These are phyloP conservation scores for Lentinula sp. DNA, from an alignment of 768 basidiomycete genomes.

Conservation along the genomic window DNA sequence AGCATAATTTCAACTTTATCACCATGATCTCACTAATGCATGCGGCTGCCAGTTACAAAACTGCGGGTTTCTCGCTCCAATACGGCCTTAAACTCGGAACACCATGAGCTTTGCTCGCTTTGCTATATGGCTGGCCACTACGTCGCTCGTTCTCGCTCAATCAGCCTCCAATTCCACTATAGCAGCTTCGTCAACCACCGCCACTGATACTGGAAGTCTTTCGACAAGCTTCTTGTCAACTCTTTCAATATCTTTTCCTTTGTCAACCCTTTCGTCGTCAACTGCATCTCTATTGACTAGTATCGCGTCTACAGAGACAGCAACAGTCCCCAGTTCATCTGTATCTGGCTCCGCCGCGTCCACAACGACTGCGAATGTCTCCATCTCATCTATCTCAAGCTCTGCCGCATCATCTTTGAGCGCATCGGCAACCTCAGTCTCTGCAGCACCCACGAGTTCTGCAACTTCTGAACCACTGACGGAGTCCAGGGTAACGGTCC, in stretches of 20 bases:
- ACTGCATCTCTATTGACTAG: not conserved
- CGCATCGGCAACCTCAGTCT: not conserved
- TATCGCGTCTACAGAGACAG: not conserved
- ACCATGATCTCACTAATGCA: not conserved
- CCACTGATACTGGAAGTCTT: not conserved
- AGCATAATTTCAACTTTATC: not conserved
- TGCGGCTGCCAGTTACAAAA: not conserved
- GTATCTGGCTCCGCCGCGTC: not conserved
- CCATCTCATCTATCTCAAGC: not conserved
- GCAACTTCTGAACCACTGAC: not conserved
- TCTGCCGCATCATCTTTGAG: not conserved
- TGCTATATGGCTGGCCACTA: not conserved
- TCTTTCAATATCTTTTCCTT: not conserved
- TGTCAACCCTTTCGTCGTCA: not conserved
- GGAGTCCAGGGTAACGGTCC: constrained; percentile 19
- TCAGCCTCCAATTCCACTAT: not conserved
- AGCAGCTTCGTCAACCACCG: not conserved
- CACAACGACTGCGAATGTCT: not conserved
- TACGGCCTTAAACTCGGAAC: not conserved
- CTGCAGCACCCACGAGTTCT: not conserved
- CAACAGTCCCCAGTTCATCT: not conserved
- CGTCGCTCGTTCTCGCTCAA: not conserved
- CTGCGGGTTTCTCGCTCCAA: not conserved
- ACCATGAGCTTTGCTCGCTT: not conserved
- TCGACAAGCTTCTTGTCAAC: not conserved